These are phyloP conservation scores for Hibiscus trionum DNA, from an alignment of 345 rosid species.

Conservation along the genomic window DNA sequence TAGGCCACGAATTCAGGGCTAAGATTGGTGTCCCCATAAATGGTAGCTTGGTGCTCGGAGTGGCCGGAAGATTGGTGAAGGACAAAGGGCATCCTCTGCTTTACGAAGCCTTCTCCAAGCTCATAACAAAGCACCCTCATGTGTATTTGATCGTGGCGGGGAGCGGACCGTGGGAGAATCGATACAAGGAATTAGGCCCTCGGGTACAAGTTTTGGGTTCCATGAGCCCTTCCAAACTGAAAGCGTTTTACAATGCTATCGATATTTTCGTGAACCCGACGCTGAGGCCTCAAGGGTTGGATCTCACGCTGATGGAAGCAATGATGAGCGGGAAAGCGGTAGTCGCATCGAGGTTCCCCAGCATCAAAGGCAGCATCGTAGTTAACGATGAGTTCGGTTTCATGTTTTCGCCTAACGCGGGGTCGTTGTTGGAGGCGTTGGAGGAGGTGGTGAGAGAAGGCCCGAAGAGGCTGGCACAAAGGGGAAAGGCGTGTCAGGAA, in stretches of 20 bases:
- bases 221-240: constrained; percentile 45
- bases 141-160: constrained; percentile 72
- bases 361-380: constrained; percentile 75
- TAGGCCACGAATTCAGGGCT: constrained; percentile 51
- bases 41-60: constrained; percentile 61
- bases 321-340: constrained; percentile 93
- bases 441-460: constrained; percentile 59
- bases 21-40: constrained; percentile 54
- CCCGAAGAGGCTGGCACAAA: constrained; percentile 46
- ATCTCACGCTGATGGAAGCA: constrained; percentile 84
- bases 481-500: constrained; percentile 57
- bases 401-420: constrained; percentile 80
- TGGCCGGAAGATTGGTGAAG: constrained; percentile 80
- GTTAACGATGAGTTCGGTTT: constrained; percentile 83
- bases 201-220: constrained; percentile 66
- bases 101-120: constrained; percentile 47
- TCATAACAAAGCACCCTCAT: constrained; percentile 29
- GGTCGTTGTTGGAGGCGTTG: constrained; percentile 52
- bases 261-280: constrained; percentile 86
- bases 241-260: constrained; percentile 63
- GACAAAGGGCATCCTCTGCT: constrained; percentile 90
- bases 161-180: constrained; percentile 78
- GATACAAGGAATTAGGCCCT: constrained; percentile 61
- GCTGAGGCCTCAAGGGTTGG: constrained; percentile 88
- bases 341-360: constrained; percentile 80